These are phyloP conservation scores for Microdochium trichocladiopsis DNA, from an alignment of 2,329 filamentous ascomycete genomes.

Conservation along the genomic window DNA sequence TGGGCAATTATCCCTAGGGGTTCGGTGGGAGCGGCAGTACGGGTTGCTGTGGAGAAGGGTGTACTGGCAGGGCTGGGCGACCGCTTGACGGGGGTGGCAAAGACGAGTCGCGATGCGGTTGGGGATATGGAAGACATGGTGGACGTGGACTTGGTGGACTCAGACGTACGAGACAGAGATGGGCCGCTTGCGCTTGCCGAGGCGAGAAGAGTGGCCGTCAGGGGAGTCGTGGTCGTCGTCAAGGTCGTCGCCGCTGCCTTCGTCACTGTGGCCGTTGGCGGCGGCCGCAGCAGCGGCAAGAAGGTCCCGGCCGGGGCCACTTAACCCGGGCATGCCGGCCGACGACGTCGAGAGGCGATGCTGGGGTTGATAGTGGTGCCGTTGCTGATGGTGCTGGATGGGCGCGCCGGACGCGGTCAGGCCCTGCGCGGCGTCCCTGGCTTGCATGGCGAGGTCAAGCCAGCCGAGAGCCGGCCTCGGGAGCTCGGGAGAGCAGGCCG, in stretches of 20 bases:
- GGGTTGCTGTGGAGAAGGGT: background rate
- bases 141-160: constrained; percentile 5
- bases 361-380: background rate
- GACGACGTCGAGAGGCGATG: background rate
- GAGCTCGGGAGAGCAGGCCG: too few species aligned
- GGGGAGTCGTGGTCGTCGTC: constrained; percentile 35
- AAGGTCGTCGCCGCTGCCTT: constrained; percentile 42
- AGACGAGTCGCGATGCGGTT: constrained; percentile 2
- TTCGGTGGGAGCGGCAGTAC: too few species aligned
- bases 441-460: background rate
- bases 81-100: background rate
- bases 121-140: constrained; percentile 7
- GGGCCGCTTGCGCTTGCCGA: constrained; percentile 52
- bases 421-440: background rate
- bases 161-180: constrained; percentile 51
- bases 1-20: constrained; percentile 1
- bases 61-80: background rate
- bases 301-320: background rate
- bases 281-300: background rate
- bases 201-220: constrained; percentile 21
- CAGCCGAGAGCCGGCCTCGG: too few species aligned
- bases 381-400: background rate
- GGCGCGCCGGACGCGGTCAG: background rate
- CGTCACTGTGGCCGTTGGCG: background rate
- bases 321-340: background rate